Conservation (phyloP, 1,139 yeast genomes). For the Yamadazyma jaroonii region DNA sequence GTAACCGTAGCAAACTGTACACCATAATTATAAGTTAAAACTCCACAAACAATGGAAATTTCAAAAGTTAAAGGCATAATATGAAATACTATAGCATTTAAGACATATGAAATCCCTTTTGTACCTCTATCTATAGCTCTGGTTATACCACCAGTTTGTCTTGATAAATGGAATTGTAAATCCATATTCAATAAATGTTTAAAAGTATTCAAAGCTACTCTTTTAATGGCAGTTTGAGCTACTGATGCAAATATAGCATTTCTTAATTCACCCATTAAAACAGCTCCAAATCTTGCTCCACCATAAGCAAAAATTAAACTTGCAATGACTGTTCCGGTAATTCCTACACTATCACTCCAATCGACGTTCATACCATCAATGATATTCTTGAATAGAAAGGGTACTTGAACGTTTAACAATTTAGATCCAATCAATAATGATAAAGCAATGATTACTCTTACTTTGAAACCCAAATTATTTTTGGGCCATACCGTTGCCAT, state of each 20-base stretch:
- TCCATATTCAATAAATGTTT: constrained; percentile 80
- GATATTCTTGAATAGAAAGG: constrained; percentile 86
- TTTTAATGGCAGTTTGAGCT: constrained; percentile 90
- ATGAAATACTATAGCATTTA: constrained; percentile 95
- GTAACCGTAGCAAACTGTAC: constrained; percentile 87
- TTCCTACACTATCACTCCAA: constrained; percentile 66
- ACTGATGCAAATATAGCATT: constrained; percentile 95
- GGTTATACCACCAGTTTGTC: constrained; percentile 95
- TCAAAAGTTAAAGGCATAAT: constrained; percentile 91
- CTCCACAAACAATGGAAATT: constrained; percentile 89
- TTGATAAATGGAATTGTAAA: constrained; percentile 80
- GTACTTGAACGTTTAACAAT: constrained; percentile 89
- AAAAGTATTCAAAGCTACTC: constrained; percentile 87
- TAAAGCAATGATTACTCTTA: constrained; percentile 75
- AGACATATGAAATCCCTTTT: constrained; percentile 90
- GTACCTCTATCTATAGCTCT: constrained; percentile 98
- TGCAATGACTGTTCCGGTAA: constrained; percentile 61
- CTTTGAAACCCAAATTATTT: constrained; percentile 63
- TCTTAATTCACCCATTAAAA: constrained; percentile 86
- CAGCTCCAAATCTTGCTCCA: constrained; percentile 91
- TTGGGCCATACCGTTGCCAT: constrained; percentile 89
- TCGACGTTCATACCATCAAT: constrained; percentile 93
- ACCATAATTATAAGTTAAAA: constrained; percentile 90
- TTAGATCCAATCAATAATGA: constrained; percentile 74
- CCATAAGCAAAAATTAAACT: constrained; percentile 87